phyloP scores from a whole-genome alignment of 2,329 filamentous ascomycete genomes.

The Epichloe aotearoae region DNA sequence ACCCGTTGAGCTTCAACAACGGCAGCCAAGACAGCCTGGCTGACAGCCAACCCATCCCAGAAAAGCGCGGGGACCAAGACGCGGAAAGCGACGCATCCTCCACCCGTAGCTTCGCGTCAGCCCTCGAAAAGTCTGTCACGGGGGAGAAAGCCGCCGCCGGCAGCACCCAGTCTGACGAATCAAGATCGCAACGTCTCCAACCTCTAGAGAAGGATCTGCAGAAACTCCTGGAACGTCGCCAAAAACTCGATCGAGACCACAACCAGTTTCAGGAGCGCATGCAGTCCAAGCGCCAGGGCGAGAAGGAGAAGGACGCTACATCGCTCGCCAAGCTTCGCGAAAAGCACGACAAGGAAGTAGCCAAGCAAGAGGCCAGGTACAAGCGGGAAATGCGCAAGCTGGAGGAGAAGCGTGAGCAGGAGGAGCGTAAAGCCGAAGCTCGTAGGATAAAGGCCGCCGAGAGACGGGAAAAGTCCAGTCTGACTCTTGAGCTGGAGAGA shows the following conservation, averaged over 20 bases:
- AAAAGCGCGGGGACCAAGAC: slow-evolving; percentile 17
- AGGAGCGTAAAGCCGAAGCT: slow-evolving; percentile 46
- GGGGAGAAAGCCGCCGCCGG: slow-evolving; percentile 15
- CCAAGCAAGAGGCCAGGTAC: slow-evolving; percentile 55
- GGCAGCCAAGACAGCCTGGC: slow-evolving; percentile 15
- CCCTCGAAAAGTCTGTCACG: slow-evolving; percentile 23
- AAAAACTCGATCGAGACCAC: slow-evolving; percentile 50
- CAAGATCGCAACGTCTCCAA: slow-evolving; percentile 16
- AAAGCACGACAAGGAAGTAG: slow-evolving; percentile 48
- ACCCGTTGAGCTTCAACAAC: slow-evolving; percentile 12
- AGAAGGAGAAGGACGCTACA: slow-evolving; percentile 34
- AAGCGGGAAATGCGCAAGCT: slow-evolving; percentile 50
- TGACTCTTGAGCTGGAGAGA: slow-evolving; percentile 40
- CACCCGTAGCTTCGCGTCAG: slow-evolving; percentile 35
- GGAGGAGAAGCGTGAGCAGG: slow-evolving; percentile 48
- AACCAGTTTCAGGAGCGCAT: slow-evolving; percentile 39
- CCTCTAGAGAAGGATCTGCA: slow-evolving; percentile 47
- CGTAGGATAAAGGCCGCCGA: slow-evolving; percentile 36
- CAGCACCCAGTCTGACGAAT: slow-evolving; percentile 26
- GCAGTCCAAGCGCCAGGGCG: slow-evolving; percentile 30
- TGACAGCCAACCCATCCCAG: slow-evolving; percentile 10
- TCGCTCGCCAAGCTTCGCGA: slow-evolving; percentile 45
- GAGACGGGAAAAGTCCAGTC: slow-evolving; percentile 36
- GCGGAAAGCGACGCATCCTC: slow-evolving; percentile 31
- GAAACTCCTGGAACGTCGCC: slow-evolving; percentile 47